These are phyloP conservation scores for Lenwebbia sp. DNA, from an alignment of 345 rosid species.

Conservation along the genomic window DNA sequence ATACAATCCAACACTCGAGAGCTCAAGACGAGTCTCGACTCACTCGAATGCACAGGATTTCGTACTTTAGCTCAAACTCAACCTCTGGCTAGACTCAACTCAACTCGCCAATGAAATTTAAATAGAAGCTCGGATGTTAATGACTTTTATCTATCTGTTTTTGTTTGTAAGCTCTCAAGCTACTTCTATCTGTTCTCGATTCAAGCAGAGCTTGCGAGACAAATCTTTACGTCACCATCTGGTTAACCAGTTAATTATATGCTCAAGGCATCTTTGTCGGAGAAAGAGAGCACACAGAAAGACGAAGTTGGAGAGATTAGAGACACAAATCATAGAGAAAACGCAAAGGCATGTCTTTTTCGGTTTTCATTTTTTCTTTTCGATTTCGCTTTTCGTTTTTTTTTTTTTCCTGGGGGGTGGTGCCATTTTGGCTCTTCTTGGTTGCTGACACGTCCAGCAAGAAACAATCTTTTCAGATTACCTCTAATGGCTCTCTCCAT, in stretches of 20 bases:
- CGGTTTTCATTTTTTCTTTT: not conserved
- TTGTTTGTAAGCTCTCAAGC: not conserved
- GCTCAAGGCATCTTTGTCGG: not conserved
- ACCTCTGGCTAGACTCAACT: not conserved
- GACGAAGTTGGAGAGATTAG: not conserved
- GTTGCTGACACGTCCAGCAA: not conserved
- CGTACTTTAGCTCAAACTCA: not conserved
- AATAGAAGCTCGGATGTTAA: not conserved
- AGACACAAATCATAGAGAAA: not conserved
- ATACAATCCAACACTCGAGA: no score
- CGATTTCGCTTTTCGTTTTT: not conserved
- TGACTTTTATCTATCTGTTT: not conserved
- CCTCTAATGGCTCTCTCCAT: not conserved
- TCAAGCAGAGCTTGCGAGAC: not conserved
- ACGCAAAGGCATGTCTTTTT: not conserved
- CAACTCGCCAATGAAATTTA: not conserved
- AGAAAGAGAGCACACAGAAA: not conserved
- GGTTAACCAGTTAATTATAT: not conserved
- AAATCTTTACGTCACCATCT: not conserved
- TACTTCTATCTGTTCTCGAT: not conserved
- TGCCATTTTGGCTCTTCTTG: not conserved
- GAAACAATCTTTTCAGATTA: slow-evolving; percentile 1
- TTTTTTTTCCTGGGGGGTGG: not conserved
- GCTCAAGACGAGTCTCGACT: not conserved
- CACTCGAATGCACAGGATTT: not conserved